phyloP scores from a whole-genome alignment of 2,329 filamentous ascomycete species.

The Passalora sequoiae region DNA sequence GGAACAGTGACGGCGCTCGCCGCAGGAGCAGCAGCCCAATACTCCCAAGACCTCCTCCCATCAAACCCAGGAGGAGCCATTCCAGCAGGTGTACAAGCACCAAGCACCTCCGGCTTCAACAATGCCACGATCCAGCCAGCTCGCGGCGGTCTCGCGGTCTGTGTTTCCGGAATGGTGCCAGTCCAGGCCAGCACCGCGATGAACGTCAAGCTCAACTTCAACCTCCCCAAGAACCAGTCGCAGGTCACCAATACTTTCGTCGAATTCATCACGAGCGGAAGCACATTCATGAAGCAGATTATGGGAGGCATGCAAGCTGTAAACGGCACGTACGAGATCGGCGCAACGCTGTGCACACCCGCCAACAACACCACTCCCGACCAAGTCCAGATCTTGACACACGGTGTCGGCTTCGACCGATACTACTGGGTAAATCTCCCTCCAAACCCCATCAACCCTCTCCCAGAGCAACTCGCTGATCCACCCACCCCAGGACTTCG shows the following conservation, averaged over 20 bases:
- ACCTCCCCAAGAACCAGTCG: constrained; percentile 27
- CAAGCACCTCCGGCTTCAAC: constrained; percentile 12
- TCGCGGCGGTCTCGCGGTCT: constrained; percentile 28
- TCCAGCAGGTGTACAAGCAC: constrained; percentile 14
- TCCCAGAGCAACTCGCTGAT: no score
- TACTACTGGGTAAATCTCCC: constrained; percentile 28
- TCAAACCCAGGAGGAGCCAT: constrained; percentile 17
- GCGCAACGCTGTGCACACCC: constrained; percentile 13
- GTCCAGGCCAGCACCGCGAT: constrained; percentile 24
- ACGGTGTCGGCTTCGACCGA: constrained; percentile 39
- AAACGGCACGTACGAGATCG: constrained; percentile 14
- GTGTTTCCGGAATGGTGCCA: constrained; percentile 26
- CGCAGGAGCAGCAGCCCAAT: constrained; percentile 9
- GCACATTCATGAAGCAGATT: constrained; percentile 6
- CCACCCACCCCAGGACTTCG: constrained; percentile 35
- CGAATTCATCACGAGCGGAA: constrained; percentile 8
- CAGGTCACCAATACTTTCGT: constrained; percentile 27
- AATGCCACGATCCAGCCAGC: constrained; percentile 21
- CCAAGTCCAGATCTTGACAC: constrained; percentile 38
- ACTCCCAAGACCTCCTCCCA: constrained; percentile 12
- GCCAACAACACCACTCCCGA: constrained; percentile 11
- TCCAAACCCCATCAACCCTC: no score
- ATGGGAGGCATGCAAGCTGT: constrained; percentile 14
- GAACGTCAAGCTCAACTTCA: constrained; percentile 28
- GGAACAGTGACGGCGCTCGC: constrained; percentile 5